These are phyloP conservation scores for Melaleuca quinquenervia DNA, from an alignment of 345 rosid genomes.

Conservation along the genomic window DNA sequence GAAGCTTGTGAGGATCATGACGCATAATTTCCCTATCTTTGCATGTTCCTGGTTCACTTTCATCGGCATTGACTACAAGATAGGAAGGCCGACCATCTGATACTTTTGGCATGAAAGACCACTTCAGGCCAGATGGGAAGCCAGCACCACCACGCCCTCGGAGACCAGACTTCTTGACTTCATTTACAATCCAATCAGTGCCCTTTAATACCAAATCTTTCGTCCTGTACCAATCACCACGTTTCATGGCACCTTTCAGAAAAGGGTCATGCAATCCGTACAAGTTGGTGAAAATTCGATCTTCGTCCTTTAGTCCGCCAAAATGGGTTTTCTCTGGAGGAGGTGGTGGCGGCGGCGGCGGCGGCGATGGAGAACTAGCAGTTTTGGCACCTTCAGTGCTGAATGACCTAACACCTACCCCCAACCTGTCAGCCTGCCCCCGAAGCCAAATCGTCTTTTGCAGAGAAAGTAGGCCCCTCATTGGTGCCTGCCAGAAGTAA, in stretches of 20 bases:
- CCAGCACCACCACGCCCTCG: conserved; percentile 99
- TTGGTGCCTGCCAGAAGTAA: conserved; percentile 46
- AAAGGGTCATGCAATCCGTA: conserved; percentile 89
- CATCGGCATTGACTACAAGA: conserved; percentile 97
- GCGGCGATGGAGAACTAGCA: conserved; percentile 33
- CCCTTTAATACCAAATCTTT: conserved; percentile 95
- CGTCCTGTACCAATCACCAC: conserved; percentile 93
- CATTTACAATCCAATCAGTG: conserved; percentile 96
- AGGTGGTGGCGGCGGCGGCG: conserved; percentile 82
- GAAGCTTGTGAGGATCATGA: conserved; percentile 91
- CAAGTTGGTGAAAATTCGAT: conserved; percentile 86
- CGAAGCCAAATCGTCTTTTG: conserved; percentile 37
- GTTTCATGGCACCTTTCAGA: conserved; percentile 93
- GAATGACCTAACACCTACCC: conserved; percentile 42
- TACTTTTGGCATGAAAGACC: conserved; percentile 99
- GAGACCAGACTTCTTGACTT: conserved; percentile 89
- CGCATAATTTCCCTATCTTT: conserved; percentile 98
- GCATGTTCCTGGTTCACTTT: conserved; percentile 99
- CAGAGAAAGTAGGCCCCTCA: conserved; percentile 61
- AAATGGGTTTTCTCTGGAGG: conserved; percentile 97
- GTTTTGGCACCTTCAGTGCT: conserved; percentile 72
- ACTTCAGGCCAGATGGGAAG: conserved; percentile 93
- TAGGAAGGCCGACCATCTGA: conserved; percentile 98
- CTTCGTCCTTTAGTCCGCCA: conserved; percentile 93
- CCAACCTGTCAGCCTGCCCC: conserved; percentile 31